Conservation (phyloP, 192 early-diverging fungal species). For the Spinellus fusiger region DNA sequence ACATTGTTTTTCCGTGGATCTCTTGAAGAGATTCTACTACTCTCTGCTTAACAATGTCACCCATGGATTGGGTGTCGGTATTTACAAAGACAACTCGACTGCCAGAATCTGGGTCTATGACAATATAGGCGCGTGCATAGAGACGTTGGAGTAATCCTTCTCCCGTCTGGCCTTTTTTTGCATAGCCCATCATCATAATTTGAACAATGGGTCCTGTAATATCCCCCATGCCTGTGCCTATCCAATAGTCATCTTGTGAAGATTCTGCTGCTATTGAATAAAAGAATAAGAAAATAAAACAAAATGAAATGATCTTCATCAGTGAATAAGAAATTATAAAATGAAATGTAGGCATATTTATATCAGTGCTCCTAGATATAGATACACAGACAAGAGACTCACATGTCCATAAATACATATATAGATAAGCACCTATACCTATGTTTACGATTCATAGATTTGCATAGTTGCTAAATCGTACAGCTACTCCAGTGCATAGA, state of each 20-base stretch:
- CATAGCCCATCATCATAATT: slow-evolving; percentile 33
- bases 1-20: slow-evolving; percentile 1
- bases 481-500: too few relatives aligned
- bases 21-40: slow-evolving; percentile 6
- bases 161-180: slow-evolving; percentile 18
- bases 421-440: too few relatives aligned
- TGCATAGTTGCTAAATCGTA: too few relatives aligned
- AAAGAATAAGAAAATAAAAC: slow-evolving; percentile 4
- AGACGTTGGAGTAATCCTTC: slow-evolving; percentile 19
- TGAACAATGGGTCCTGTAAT: slow-evolving; percentile 24
- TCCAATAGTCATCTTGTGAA: background rate
- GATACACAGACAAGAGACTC: too few relatives aligned
- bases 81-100: slow-evolving; percentile 23
- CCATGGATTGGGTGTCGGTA: slow-evolving; percentile 28
- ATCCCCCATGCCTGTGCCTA: slow-evolving; percentile 28
- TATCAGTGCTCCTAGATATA: too few relatives aligned
- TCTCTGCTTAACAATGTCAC: slow-evolving; percentile 16
- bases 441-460: too few relatives aligned
- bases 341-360: too few relatives aligned
- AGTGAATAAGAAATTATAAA: too few relatives aligned
- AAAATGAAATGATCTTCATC: background rate
- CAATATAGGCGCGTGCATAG: slow-evolving; percentile 22
- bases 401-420: too few relatives aligned
- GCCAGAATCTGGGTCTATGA: slow-evolving; percentile 8
- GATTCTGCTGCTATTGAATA: background rate